Evolutionary conservation across 2,329 filamentous ascomycete genomes (phyloP).

Genomic region (Epichloe typhina): DNA sequence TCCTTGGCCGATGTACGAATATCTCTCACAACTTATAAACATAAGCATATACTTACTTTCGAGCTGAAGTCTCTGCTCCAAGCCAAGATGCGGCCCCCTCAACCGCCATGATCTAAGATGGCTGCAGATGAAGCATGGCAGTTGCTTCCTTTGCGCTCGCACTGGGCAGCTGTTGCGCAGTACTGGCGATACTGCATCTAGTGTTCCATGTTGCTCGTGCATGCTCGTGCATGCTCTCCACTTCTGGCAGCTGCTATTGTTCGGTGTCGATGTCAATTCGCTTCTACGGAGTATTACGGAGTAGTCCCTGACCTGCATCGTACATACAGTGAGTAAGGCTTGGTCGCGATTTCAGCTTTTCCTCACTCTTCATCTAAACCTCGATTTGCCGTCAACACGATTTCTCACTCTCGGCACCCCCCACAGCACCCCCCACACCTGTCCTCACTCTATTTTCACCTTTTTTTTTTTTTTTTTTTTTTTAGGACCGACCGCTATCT

Average conservation of each 20-base stretch:
- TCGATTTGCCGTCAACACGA: not conserved
- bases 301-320: too few relatives aligned
- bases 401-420: not conserved
- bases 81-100: not conserved
- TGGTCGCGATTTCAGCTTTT: not conserved
- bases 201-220: not conserved
- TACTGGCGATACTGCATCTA: not conserved
- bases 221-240: too few relatives aligned
- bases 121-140: not conserved
- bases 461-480: too few relatives aligned
- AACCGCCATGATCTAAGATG: not conserved
- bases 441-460: not conserved
- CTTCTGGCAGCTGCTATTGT: not conserved
- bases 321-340: not conserved
- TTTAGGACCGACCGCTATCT: not conserved
- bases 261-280: too few relatives aligned
- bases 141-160: not conserved
- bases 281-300: too few relatives aligned
- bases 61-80: not conserved
- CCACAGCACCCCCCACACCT: not conserved
- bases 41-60: too few relatives aligned
- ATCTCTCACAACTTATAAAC: too few relatives aligned
- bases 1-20: too few relatives aligned
- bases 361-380: not conserved
- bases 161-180: not conserved